Percentiles rank a stretch among this genome's conserved stretches.
Conservation (phyloP, 441 rosid species). For the Eutrema salsugineum region DNA sequence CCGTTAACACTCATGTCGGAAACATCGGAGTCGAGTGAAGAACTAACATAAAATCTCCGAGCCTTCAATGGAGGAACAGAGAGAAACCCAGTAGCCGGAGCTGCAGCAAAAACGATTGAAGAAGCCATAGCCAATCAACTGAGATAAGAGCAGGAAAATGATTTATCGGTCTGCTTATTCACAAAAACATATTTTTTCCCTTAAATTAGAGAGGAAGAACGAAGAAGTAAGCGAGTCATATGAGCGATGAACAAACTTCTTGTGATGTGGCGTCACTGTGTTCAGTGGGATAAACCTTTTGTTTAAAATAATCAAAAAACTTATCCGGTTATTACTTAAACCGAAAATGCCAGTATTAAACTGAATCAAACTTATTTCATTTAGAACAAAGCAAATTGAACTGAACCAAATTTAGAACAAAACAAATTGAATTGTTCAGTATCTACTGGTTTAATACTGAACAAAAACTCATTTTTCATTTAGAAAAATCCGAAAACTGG, state of each 20-base stretch:
- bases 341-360: too few relatives aligned
- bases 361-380: too few relatives aligned
- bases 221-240: background rate
- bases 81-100: conserved; percentile 47
- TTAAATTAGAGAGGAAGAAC: conserved; percentile 1
- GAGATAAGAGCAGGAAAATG: conserved; percentile 4
- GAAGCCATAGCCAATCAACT: conserved; percentile 56
- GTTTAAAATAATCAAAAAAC: background rate
- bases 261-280: conserved; percentile 17
- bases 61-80: conserved; percentile 36
- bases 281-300: background rate
- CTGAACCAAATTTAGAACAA: too few relatives aligned
- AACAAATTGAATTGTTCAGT: too few relatives aligned
- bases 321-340: background rate
- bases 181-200: background rate
- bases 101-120: conserved; percentile 63
- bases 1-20: conserved; percentile 98
- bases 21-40: conserved; percentile 71
- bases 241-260: conserved; percentile 11
- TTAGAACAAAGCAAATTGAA: too few relatives aligned
- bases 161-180: background rate
- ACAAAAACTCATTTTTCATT: too few relatives aligned
- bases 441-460: too few relatives aligned
- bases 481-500: too few relatives aligned
- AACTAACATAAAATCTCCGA: conserved; percentile 48